These are phyloP conservation scores for Talaromyces stipitatus DNA, from an alignment of 495 filamentous ascomycete species.

Conservation along the genomic window DNA sequence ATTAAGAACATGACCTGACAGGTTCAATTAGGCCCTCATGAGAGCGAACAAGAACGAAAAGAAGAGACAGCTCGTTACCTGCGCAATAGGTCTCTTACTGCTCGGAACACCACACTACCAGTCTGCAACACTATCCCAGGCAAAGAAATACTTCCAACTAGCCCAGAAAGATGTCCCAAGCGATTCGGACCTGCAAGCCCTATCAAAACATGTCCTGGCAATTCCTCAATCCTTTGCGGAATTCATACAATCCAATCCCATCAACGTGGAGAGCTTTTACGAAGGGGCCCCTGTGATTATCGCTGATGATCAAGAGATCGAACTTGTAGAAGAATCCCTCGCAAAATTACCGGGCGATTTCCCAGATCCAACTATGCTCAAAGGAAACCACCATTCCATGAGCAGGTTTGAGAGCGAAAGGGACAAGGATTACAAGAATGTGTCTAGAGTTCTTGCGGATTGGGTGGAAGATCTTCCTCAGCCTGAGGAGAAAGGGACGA, in stretches of 20 bases:
- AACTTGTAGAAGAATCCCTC: not conserved
- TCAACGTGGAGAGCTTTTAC: conserved; percentile 4
- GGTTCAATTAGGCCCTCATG: not conserved
- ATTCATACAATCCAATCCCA: not conserved
- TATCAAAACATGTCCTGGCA: not conserved
- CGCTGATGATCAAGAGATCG: not conserved
- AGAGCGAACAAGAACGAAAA: not conserved
- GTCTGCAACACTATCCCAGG: conserved; percentile 1
- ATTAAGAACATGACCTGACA: not conserved
- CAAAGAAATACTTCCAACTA: conserved; percentile 5
- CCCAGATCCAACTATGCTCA: not conserved
- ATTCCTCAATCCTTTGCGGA: not conserved
- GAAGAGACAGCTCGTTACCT: not conserved
- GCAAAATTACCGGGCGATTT: not conserved
- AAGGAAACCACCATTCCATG: not conserved
- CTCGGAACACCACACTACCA: conserved; percentile 6
- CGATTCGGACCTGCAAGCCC: not conserved
- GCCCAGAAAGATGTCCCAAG: conserved; percentile 1
- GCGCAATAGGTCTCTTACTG: not conserved
- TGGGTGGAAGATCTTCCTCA: conserved; percentile 1
- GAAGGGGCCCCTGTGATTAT: not conserved
- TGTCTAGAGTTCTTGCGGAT: not conserved
- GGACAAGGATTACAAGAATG: conserved; percentile 4
- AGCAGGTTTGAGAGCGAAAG: conserved; percentile 1
- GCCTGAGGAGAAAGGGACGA: not conserved